These are phyloP conservation scores for Austroboletus niveus DNA, from an alignment of 1,284 basidiomycete species.

Conservation along the genomic window DNA sequence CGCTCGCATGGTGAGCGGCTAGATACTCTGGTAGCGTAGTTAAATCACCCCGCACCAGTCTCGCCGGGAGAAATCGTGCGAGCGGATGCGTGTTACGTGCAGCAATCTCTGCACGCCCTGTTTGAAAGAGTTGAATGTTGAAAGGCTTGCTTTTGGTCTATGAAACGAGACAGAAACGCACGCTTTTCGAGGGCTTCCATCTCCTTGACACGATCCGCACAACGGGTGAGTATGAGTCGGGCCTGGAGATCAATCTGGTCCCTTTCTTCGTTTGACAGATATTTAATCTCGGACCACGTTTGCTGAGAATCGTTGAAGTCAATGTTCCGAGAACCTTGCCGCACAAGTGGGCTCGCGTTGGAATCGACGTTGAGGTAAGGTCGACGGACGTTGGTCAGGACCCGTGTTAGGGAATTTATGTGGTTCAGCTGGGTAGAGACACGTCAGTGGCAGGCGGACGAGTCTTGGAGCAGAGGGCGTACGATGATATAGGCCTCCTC, in stretches of 20 bases:
- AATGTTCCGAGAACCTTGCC: slow-evolving; percentile 50
- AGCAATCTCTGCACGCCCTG: slow-evolving; percentile 66
- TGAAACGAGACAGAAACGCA: slow-evolving; percentile 40
- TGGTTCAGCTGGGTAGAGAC: slow-evolving; percentile 57
- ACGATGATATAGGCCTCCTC: slow-evolving; percentile 74
- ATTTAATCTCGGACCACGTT: slow-evolving; percentile 65
- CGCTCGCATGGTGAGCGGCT: slow-evolving; percentile 78
- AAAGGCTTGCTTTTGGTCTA: slow-evolving; percentile 3
- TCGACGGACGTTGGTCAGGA: slow-evolving; percentile 68
- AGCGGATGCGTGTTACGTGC: slow-evolving; percentile 61
- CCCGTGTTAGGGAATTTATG: slow-evolving; percentile 64
- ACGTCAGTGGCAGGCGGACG: slow-evolving; percentile 3
- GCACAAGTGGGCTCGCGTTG: slow-evolving; percentile 46
- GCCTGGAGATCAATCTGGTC: slow-evolving; percentile 92
- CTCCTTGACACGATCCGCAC: slow-evolving; percentile 80
- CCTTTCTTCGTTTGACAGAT: slow-evolving; percentile 81
- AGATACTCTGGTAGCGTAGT: slow-evolving; percentile 65
- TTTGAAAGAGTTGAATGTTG: slow-evolving; percentile 7
- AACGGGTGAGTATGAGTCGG: slow-evolving; percentile 76
- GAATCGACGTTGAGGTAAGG: slow-evolving; percentile 79
- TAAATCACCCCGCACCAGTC: slow-evolving; percentile 59
- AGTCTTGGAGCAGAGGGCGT: slow-evolving; percentile 28
- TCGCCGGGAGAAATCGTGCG: slow-evolving; percentile 61
- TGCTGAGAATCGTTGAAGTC: slow-evolving; percentile 54
- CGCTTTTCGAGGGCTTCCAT: slow-evolving; percentile 85